A percentile compares a stretch with the other conserved stretches of the same genome.
Evolutionary conservation across 768 basidiomycete genomes (phyloP).

Genomic region (Wakefieldia striispora): DNA sequence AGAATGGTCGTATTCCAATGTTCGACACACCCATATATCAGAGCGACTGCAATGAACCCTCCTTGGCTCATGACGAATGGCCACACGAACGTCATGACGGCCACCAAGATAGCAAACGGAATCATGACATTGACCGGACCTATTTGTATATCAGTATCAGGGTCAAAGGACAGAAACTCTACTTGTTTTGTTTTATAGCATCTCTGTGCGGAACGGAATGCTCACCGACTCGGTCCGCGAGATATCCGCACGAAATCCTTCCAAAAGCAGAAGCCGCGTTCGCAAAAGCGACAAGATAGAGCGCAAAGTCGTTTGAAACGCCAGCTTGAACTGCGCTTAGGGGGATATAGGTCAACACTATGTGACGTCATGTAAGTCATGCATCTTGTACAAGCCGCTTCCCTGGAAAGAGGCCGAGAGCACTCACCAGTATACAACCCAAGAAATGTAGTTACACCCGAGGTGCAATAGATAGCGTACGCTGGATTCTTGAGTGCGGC

Average conservation of each 20-base stretch:
- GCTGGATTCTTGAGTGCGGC: conserved; percentile 43
- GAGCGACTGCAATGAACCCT: conserved; percentile 48
- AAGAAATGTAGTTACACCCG: conserved; percentile 57
- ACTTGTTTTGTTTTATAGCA: too few relatives aligned
- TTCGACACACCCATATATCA: conserved; percentile 62
- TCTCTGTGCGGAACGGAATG: neutral
- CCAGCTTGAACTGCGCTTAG: conserved; percentile 53
- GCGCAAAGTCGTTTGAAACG: conserved; percentile 47
- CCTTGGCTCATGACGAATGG: conserved; percentile 52
- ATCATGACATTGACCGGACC: conserved; percentile 70
- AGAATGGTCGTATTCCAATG: neutral
- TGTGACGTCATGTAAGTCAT: neutral
- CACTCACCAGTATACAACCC: conserved; percentile 64
- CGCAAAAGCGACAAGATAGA: conserved; percentile 66
- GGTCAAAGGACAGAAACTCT: too few relatives aligned
- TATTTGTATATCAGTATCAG: conserved; percentile 18
- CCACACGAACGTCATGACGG: conserved; percentile 65
- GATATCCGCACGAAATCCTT: conserved; percentile 49
- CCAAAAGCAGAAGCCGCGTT: conserved; percentile 67
- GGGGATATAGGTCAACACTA: conserved; percentile 69
- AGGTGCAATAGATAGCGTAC: conserved; percentile 57
- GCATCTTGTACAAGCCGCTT: neutral
- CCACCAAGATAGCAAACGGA: conserved; percentile 56
- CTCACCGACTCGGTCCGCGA: conserved; percentile 55
- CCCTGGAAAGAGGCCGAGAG: neutral